Conservation (phyloP, 306 rosid genomes). For the Vicia villosa region DNA sequence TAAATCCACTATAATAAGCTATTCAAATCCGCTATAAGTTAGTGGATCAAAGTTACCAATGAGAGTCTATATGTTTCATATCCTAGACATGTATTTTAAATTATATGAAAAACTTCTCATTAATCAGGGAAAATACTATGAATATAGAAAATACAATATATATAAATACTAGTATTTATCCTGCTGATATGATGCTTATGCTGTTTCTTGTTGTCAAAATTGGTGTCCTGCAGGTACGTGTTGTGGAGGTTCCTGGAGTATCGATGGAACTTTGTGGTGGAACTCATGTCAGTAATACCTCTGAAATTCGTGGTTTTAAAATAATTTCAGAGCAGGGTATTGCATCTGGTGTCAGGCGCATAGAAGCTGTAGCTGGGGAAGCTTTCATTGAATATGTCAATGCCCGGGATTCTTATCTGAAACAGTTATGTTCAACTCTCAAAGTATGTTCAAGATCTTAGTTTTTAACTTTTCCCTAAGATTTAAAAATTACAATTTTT, state of each 20-base stretch:
- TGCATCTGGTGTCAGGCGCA: slow-evolving; percentile 93
- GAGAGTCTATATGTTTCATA: not conserved
- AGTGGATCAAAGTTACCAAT: not conserved
- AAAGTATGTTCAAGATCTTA: slow-evolving; percentile 59
- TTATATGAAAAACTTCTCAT: slow-evolving; percentile 18
- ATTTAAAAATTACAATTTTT: slow-evolving; percentile 2
- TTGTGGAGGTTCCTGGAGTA: slow-evolving; percentile 94
- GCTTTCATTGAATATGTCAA: slow-evolving; percentile 84
- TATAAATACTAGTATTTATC: too few species aligned
- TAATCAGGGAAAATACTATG: slow-evolving; percentile 5
- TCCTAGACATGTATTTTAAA: slow-evolving; percentile 12
- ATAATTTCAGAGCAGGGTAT: slow-evolving; percentile 92
- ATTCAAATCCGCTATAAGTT: not conserved
- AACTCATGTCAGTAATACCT: slow-evolving; percentile 85
- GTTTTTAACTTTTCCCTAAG: slow-evolving; percentile 20
- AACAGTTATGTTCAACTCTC: slow-evolving; percentile 77
- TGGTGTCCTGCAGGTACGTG: slow-evolving; percentile 75
- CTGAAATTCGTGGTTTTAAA: slow-evolving; percentile 94
- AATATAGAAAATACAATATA: too few species aligned
- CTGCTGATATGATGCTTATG: slow-evolving; percentile 2
- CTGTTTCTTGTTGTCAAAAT: slow-evolving; percentile 26
- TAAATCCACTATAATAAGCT: not conserved
- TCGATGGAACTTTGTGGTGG: slow-evolving; percentile 99
- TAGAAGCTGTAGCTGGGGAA: slow-evolving; percentile 98
- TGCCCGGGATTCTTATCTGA: slow-evolving; percentile 79